Base-by-base conservation (phyloP, 768 basidiomycete species). In the Boletellus emodensis region DNA sequence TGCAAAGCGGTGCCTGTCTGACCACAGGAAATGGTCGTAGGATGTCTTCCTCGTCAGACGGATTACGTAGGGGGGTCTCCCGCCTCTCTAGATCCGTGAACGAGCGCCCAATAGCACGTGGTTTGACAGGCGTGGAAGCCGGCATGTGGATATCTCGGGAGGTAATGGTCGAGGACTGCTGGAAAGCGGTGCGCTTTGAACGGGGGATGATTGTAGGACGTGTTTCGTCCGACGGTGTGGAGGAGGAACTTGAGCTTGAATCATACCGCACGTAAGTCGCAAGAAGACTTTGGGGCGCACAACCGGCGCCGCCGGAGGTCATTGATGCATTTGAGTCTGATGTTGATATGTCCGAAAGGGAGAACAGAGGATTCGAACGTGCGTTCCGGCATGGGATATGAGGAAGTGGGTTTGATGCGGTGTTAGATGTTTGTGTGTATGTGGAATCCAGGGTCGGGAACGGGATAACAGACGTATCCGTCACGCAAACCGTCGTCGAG, bases 391-490 rank as follows among this genome's bases (percentile, higher is more conserved):
- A 78, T 34, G 87, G 83, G 46, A 87, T 74, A 44, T 78, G 71
- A 14, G 85, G 84, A n/a, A 86, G 76, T 48, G 84, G 77, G 8
- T 71, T 71, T 3, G 79, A 76, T 30, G 85, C 82, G 28, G 73
- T 66, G 65, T 83, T 87, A 37, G 80, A 69, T 51, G 70, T 63
- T 41, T 69, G 70, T 41, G 61, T 59, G 48, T 64, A 61, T 52
- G 49, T 44, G 38, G 55, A 58, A 43, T 26, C 61, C 46, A 64
- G 49, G 20, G 36, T 58, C 37, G 58, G 69, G 54, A 55, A 67
- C 53, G 58, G 61, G 51, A 62, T 59, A 44, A 54, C 60, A 59
- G 61, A 59, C 18, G 51, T 59, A 51, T 62, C 58, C 46, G 60
- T 58, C 38, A 55, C 42, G 61, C 64, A 53, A 43, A 55, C 28